These are phyloP conservation scores for Arxiozyma heterogenica DNA, from an alignment of 1,139 yeast genomes.

Conservation along the genomic window DNA sequence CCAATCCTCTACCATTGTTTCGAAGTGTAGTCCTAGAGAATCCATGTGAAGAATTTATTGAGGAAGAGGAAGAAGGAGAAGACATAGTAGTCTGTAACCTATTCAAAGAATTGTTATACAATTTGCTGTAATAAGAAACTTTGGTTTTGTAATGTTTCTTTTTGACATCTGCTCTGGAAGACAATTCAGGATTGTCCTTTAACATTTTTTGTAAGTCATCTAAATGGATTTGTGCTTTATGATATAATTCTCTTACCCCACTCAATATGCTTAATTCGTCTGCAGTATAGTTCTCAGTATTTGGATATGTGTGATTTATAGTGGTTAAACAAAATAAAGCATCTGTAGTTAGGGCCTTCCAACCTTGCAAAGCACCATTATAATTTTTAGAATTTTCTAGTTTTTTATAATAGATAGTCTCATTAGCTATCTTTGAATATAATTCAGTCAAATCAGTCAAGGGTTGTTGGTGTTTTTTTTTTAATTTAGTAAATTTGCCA, in stretches of 20 bases:
- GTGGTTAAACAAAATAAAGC: conserved; percentile 47
- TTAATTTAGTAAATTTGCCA: conserved; percentile 27
- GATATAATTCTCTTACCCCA: conserved; percentile 32
- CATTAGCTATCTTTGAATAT: conserved; percentile 53
- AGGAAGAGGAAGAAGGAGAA: background rate
- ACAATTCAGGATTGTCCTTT: conserved; percentile 2
- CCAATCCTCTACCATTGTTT: conserved; percentile 1
- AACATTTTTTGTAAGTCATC: conserved; percentile 27
- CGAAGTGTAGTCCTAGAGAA: conserved; percentile 7
- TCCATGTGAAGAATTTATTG: conserved; percentile 3
- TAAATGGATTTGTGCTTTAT: conserved; percentile 32
- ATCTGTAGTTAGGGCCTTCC: conserved; percentile 60
- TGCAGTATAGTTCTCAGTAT: conserved; percentile 36
- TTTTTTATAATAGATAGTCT: conserved; percentile 46
- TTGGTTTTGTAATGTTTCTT: background rate
- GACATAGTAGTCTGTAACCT: conserved; percentile 4
- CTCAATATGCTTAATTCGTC: conserved; percentile 33
- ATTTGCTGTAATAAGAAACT: background rate
- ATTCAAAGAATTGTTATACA: conserved; percentile 2
- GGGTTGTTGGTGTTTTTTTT: conserved; percentile 52
- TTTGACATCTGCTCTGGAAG: background rate
- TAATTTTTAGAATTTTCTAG: conserved; percentile 47
- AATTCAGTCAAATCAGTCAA: conserved; percentile 51
- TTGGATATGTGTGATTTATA: conserved; percentile 39
- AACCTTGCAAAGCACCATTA: conserved; percentile 55